Evolutionary conservation across 2,329 filamentous ascomycete species (phyloP).

Genomic region (Trichoderma sp.): DNA sequence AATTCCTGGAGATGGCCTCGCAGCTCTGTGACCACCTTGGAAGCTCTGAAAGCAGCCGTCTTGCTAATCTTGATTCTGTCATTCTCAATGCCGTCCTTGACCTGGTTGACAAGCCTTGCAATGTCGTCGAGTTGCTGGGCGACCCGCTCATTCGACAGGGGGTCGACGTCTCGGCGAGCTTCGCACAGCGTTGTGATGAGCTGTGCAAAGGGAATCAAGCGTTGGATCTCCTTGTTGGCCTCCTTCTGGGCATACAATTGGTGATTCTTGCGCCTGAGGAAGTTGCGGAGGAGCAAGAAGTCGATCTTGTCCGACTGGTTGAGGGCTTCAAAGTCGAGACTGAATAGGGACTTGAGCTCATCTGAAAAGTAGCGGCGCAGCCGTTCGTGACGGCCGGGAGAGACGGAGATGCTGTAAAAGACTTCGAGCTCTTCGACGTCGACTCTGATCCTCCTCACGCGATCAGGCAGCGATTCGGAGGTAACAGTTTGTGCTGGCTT

Average conservation of each 20-base stretch:
- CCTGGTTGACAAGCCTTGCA: conserved; percentile 32
- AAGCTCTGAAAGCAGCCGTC: conserved; percentile 47
- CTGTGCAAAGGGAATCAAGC: conserved; percentile 45
- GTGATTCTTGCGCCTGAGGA: conserved; percentile 37
- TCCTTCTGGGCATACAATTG: conserved; percentile 41
- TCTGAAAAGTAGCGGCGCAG: conserved; percentile 42
- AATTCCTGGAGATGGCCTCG: conserved; percentile 45
- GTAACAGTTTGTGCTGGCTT: conserved; percentile 5
- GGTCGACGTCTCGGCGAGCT: conserved; percentile 44
- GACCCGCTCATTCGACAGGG: conserved; percentile 42
- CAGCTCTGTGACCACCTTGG: conserved; percentile 42
- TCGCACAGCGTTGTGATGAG: conserved; percentile 47
- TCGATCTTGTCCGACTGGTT: conserved; percentile 48
- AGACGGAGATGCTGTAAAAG: conserved; percentile 51
- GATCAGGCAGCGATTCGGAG: conserved; percentile 39
- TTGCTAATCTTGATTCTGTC: conserved; percentile 38
- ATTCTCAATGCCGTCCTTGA: conserved; percentile 36
- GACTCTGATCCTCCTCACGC: conserved; percentile 42
- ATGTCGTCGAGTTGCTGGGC: conserved; percentile 43
- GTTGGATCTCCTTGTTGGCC: conserved; percentile 37
- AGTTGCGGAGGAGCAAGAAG: conserved; percentile 50
- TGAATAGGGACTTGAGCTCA: conserved; percentile 37
- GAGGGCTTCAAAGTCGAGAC: conserved; percentile 30
- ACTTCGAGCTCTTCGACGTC: conserved; percentile 47
- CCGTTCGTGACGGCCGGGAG: conserved; percentile 38